Conservation (phyloP, 169 alveolate species). For the Eimeria zaria region DNA sequence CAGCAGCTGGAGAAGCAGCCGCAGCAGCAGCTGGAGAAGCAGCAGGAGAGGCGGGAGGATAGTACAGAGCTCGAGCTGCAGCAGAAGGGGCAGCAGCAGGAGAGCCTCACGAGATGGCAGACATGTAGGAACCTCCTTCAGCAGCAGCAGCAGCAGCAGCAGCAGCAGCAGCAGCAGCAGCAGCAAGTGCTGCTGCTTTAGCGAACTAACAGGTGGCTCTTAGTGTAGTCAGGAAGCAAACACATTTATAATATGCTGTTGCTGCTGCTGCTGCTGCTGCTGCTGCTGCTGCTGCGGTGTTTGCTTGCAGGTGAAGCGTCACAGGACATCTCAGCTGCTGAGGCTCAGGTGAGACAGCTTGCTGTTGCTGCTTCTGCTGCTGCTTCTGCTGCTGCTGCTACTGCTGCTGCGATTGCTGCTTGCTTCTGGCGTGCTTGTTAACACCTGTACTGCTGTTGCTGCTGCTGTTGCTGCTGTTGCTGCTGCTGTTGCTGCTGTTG, state of each 20-base stretch:
- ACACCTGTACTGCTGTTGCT: background rate
- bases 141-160: conserved; percentile 13
- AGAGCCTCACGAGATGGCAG: background rate
- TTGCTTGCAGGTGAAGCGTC: conserved; percentile 1
- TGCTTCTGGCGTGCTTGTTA: too few species aligned
- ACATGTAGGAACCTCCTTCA: background rate
- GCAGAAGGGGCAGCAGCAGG: conserved; percentile 27
- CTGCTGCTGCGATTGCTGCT: too few species aligned
- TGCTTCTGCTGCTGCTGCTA: too few species aligned
- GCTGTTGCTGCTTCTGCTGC: too few species aligned
- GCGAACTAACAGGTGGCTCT: background rate
- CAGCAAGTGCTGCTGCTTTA: background rate
- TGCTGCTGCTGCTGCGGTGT: conserved; percentile 22
- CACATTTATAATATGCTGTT: too few species aligned
- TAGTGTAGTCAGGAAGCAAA: background rate
- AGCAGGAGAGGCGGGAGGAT: background rate
- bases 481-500: conserved; percentile 14
- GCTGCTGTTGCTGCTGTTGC: background rate
- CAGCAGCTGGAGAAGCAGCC: background rate
- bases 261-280: background rate
- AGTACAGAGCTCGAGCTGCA: background rate
- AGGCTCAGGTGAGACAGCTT: conserved; percentile 7
- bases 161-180: conserved; percentile 18
- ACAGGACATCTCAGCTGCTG: background rate
- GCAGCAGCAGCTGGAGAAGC: background rate